Conservation (phyloP, 208 protist genomes). For the Strigomonas culicis region DNA sequence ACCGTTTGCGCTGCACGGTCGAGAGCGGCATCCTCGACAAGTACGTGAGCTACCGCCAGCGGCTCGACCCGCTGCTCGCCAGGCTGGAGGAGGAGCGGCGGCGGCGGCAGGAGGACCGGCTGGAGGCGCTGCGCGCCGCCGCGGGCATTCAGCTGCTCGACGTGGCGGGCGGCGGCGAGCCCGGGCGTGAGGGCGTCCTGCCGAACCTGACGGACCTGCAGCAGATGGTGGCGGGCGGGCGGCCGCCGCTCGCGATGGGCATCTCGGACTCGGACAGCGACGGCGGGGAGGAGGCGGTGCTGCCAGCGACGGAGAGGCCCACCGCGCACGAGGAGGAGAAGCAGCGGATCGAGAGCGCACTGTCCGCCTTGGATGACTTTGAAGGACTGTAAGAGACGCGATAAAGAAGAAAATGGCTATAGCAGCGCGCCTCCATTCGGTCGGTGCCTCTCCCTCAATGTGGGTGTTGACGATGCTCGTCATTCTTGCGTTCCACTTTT, state of each 20-base stretch:
- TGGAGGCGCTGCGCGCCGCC: slow-evolving; percentile 49
- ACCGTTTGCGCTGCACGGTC: slow-evolving; percentile 64
- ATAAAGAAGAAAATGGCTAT: not conserved
- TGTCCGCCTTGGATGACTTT: slow-evolving; percentile 85
- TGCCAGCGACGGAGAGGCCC: slow-evolving; percentile 19
- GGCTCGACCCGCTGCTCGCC: slow-evolving; percentile 68
- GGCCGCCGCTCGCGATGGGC: slow-evolving; percentile 6
- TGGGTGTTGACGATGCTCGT: not conserved
- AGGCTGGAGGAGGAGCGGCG: slow-evolving; percentile 45
- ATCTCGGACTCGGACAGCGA: too few relatives aligned
- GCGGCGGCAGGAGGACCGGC: slow-evolving; percentile 28
- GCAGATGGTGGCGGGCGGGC: too few relatives aligned
- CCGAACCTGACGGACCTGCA: too few relatives aligned
- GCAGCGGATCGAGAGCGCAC: slow-evolving; percentile 63
- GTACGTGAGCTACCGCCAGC: slow-evolving; percentile 65
- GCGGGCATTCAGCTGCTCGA: slow-evolving; percentile 29
- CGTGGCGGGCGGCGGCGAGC: not conserved
- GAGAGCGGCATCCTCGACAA: slow-evolving; percentile 59
- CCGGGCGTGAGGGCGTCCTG: not conserved
- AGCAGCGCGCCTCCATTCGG: not conserved
- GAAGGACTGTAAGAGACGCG: slow-evolving; percentile 57
- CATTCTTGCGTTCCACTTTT: not conserved
- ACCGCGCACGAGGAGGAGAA: slow-evolving; percentile 28
- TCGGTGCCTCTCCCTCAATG: not conserved
- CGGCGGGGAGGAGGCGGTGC: slow-evolving; percentile 28